Conservation (phyloP, 2,329 filamentous ascomycete genomes). For the Aspergillus sp. region DNA sequence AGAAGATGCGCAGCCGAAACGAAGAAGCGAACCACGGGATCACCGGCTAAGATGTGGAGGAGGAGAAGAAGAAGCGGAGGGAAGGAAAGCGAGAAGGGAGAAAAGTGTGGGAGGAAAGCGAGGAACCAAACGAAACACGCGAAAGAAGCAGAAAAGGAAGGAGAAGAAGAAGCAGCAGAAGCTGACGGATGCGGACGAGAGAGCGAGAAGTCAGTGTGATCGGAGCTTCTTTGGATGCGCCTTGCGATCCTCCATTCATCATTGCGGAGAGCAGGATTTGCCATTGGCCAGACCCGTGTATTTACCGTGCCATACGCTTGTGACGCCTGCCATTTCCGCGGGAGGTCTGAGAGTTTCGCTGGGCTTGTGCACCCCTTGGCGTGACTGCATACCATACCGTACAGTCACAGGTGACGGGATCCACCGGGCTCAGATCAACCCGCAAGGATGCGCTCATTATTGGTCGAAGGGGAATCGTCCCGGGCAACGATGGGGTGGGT, state of each 20-base stretch:
- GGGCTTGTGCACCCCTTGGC: background rate
- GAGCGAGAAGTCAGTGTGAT: conserved; percentile 2
- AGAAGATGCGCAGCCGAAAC: conserved; percentile 3
- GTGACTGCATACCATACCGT: conserved; percentile 17
- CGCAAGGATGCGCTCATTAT: conserved; percentile 24
- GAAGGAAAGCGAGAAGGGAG: conserved; percentile 15
- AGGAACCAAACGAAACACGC: conserved; percentile 1
- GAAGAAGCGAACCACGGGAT: conserved; percentile 8
- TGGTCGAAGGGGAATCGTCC: conserved; percentile 18
- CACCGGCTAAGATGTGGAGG: conserved; percentile 8
- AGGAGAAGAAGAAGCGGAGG: conserved; percentile 15
- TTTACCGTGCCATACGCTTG: conserved; percentile 16
- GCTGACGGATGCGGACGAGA: conserved; percentile 21
- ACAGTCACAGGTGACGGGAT: conserved; percentile 10
- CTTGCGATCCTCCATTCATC: conserved; percentile 7
- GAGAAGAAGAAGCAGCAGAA: conserved; percentile 15
- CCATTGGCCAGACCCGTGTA: conserved; percentile 7
- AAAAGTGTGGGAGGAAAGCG: conserved; percentile 14
- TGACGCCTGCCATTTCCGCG: no score
- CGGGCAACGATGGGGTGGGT: conserved; percentile 13
- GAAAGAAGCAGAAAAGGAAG: conserved; percentile 13
- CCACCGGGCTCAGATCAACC: conserved; percentile 23
- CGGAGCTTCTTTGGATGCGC: conserved; percentile 20
- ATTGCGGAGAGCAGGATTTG: conserved; percentile 25
- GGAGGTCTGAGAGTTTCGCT: no score